Evolutionary conservation across 2,329 filamentous ascomycete species (phyloP), one percentile per base, ranked within the genome.

Genomic region (Apiospora koreana): DNA sequence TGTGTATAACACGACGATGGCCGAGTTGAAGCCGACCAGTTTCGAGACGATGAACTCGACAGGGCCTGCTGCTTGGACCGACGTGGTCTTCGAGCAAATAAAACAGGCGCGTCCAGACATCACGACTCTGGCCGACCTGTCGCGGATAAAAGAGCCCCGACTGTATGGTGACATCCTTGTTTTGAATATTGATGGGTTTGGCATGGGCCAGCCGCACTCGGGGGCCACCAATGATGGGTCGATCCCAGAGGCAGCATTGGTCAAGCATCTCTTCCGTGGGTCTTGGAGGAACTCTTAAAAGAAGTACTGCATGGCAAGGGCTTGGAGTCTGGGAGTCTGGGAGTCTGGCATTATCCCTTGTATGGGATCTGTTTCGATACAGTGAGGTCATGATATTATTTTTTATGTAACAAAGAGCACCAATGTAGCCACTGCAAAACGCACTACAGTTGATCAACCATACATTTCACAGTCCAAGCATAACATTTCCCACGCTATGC

Each of bases 11-110:
- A 71, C 68, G 4, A 66, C 62, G 0, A 10, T 73, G 16, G 28
- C 7, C 3, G 14, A 75, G 38, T 50, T 79, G 1, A 68, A 73
- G 41, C 72, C 74, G 8, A 72, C 71, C 31, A 78, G 74, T 67
- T 69, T 75, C 65, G 77, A 80, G 45, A 76, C 80, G 5, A 76
- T 80, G 74, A 79, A 75, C 68, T 76, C 77, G 9, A 79, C 79
- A 0, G 79, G 79, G 0, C 79, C 79, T 0, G 75, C 76, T 18
- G 76, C 78, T 2, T 80, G 75, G 72, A 79, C 78, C 14, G 79
- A 79, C 28, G 75, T 78, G 8, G 75, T 80, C 43, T 76, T 77
- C 12, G 72, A 75, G 42, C 73, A 78, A 54, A 67, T 80, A 64
- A 74, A 73, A 48, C 62, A 69, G 67, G 69, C 70, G 50, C 72